These are phyloP conservation scores for Marasmius oreades DNA, from an alignment of 1,284 basidiomycete genomes.

Conservation along the genomic window DNA sequence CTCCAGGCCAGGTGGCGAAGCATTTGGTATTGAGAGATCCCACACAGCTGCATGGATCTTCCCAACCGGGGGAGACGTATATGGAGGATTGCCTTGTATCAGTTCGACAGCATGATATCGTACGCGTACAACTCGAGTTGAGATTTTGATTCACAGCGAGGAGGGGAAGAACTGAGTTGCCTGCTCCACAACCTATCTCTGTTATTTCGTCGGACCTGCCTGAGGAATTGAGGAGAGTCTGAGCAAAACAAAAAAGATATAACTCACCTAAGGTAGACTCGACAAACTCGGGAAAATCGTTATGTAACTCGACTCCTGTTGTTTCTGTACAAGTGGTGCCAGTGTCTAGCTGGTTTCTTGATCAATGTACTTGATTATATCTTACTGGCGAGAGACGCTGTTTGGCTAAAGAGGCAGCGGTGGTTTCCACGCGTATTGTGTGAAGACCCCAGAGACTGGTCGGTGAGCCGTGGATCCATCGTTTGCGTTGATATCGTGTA, in stretches of 20 bases:
- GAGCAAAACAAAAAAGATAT: background rate
- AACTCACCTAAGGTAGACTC: constrained; percentile 65
- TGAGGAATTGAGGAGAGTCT: constrained; percentile 27
- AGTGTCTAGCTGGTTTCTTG: constrained; percentile 68
- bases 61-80: constrained; percentile 63
- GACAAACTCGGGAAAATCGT: constrained; percentile 87
- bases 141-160: constrained; percentile 81
- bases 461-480: constrained; percentile 49
- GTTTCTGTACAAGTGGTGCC: constrained; percentile 57
- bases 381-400: constrained; percentile 70
- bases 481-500: constrained; percentile 8
- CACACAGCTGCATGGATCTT: constrained; percentile 82
- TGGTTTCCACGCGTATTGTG: constrained; percentile 77
- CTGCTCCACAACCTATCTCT: constrained; percentile 91
- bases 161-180: constrained; percentile 92
- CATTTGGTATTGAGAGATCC: constrained; percentile 74
- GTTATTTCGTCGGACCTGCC: constrained; percentile 76
- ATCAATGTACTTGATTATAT: constrained; percentile 72
- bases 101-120: constrained; percentile 88
- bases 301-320: constrained; percentile 83
- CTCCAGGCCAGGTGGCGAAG: constrained; percentile 62
- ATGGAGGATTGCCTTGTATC: constrained; percentile 82
- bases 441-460: constrained; percentile 69
- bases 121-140: constrained; percentile 74
- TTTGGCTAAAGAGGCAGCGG: constrained; percentile 62